Evolutionary conservation across 2,329 filamentous ascomycete species (phyloP).

Genomic region (Paraphaeosphaeria minitans): DNA sequence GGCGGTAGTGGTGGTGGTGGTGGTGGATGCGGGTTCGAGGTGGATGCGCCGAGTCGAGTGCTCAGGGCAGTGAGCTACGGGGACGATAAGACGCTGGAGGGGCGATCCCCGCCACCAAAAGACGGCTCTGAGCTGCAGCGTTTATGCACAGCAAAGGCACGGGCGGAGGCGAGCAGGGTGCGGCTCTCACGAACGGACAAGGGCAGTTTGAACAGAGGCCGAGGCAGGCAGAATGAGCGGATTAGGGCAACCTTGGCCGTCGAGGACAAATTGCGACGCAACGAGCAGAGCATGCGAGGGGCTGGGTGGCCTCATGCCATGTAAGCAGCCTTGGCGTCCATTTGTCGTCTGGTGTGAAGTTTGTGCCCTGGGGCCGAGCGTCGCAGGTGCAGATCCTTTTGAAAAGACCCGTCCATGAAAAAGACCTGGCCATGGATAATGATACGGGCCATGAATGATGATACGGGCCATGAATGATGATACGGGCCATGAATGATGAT

Average conservation of each 20-base stretch:
- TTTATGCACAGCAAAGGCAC: conserved; percentile 35
- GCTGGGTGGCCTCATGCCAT: conserved; percentile 25
- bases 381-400: conserved; percentile 21
- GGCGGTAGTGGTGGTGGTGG: background rate
- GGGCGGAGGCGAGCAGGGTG: conserved; percentile 33
- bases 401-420: conserved; percentile 22
- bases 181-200: conserved; percentile 33
- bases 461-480: too few relatives aligned
- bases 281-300: conserved; percentile 36
- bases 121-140: conserved; percentile 20
- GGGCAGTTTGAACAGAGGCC: conserved; percentile 24
- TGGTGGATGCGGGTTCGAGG: conserved; percentile 13
- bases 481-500: conserved; percentile 19
- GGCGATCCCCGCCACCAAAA: conserved; percentile 32
- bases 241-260: conserved; percentile 21
- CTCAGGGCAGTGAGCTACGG: conserved; percentile 33
- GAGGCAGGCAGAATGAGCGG: conserved; percentile 25
- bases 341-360: conserved; percentile 34
- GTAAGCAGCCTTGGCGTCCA: conserved; percentile 29
- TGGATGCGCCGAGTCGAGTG: conserved; percentile 8
- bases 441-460: conserved; percentile 21
- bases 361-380: conserved; percentile 27
- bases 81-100: conserved; percentile 34
- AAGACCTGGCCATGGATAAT: too few relatives aligned
- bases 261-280: conserved; percentile 35